A percentile compares a stretch with the other conserved stretches of the same genome.
These are phyloP conservation scores for Platismatia glauca DNA, from an alignment of 495 filamentous ascomycete genomes.

Conservation along the genomic window DNA sequence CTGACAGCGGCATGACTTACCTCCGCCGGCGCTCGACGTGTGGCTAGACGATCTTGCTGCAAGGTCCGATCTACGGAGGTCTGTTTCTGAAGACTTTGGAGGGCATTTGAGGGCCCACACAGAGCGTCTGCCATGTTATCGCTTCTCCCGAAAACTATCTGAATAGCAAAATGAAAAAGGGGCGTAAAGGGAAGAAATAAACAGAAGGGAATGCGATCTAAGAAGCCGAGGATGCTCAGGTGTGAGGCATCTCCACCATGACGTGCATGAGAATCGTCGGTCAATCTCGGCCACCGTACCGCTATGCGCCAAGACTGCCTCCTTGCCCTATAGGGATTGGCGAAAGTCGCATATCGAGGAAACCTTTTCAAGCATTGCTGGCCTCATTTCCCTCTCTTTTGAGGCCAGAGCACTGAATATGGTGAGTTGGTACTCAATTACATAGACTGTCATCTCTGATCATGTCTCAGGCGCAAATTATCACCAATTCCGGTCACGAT, in stretches of 20 bases:
- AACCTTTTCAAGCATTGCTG: background rate
- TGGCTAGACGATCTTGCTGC: conserved; percentile 70
- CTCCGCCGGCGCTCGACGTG: conserved; percentile 46
- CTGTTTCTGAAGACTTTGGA: conserved; percentile 79
- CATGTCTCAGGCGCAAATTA: conserved; percentile 61
- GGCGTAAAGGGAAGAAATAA: background rate
- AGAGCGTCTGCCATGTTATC: conserved; percentile 63
- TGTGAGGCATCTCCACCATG: too few relatives aligned
- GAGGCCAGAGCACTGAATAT: conserved; percentile 12
- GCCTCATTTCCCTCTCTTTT: background rate
- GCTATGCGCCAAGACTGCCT: background rate
- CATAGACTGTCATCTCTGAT: background rate
- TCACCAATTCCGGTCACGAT: conserved; percentile 89
- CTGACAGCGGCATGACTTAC: conserved; percentile 30
- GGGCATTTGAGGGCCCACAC: conserved; percentile 83
- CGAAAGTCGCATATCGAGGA: background rate
- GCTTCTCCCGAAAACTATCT: background rate
- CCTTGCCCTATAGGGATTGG: background rate
- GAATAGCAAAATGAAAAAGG: too few relatives aligned
- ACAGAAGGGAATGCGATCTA: too few relatives aligned
- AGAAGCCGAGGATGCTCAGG: conserved; percentile 1
- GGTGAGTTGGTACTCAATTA: conserved; percentile 1
- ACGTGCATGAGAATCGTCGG: too few relatives aligned
- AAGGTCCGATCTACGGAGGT: conserved; percentile 64
- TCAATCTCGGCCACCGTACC: background rate